Evolutionary conservation across 345 rosid genomes (phyloP), one percentile per base, ranked within the genome.

Genomic region (Sonneratia alba): DNA sequence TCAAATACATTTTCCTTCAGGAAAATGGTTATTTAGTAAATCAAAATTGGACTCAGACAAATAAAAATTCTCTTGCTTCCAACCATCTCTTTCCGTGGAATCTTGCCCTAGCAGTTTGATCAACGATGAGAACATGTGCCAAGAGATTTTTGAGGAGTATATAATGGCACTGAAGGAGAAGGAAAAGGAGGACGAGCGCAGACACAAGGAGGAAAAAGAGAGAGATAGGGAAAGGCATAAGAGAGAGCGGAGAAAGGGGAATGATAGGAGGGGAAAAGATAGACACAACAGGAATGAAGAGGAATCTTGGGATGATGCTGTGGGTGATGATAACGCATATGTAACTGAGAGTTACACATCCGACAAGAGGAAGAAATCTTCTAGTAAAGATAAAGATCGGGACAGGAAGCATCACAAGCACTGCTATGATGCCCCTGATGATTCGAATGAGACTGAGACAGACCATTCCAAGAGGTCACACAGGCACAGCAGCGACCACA

Each of bases 131-230:
- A 81, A 78, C 80, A 74, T 86, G 67, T 83, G 92, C 76, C 81
- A 72, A 83, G 87, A 78, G 70, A 84, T 87, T 67, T 91, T 90
- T 73, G 91, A 90, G 71, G 92, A 91, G 71, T 88, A 87, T 18
- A 64, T 85, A 57, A 73, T 78, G 65, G 87, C 85, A 70, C 83
- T 94, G 74, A 85, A 86, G 80, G 97, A 90, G 71, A 85, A 81
- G 71, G 82, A 85, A 55, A 85, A 83, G 77, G 91, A 84, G 72
- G 79, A 79, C 71, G 90, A 89, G 74, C 79, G 79, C 65, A 83
- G 79, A 75, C 81, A 86, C 38, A 89, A 87, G 78, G 91, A 85
- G 77, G 92, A 86, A 55, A 91, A 87, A 95, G 86, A 86, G 72
- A 89, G 80, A 79, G 87, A 87, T 72, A 87, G 85, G 57, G 89